These are phyloP conservation scores for Penicillium herquei DNA, from an alignment of 495 filamentous ascomycete species.

Conservation along the genomic window DNA sequence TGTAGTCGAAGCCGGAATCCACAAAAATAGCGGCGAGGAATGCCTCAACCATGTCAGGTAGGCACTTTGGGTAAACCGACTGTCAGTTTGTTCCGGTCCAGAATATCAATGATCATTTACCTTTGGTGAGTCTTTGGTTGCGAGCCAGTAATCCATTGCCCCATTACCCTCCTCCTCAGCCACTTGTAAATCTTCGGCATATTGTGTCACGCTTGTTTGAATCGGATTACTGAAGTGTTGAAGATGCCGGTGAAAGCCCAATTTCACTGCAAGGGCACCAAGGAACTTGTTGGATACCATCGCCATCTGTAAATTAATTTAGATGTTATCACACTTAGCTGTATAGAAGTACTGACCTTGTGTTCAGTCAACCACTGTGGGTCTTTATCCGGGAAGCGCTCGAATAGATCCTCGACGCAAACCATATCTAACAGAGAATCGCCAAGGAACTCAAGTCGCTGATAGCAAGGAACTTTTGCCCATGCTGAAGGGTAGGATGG, in stretches of 20 bases:
- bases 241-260: conserved; percentile 76
- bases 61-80: conserved; percentile 45
- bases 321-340: not conserved
- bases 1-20: conserved; percentile 80
- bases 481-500: conserved; percentile 72
- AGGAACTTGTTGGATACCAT: conserved; percentile 98
- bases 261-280: conserved; percentile 71
- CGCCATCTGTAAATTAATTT: conserved; percentile 62
- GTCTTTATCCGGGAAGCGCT: conserved; percentile 71
- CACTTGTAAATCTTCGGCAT: conserved; percentile 63
- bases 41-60: conserved; percentile 86
- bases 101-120: conserved; percentile 21
- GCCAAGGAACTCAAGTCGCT: conserved; percentile 90
- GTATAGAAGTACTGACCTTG: conserved; percentile 51
- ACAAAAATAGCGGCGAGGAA: conserved; percentile 91
- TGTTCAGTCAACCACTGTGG: conserved; percentile 99
- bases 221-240: conserved; percentile 57
- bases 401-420: conserved; percentile 77
- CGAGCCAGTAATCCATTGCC: conserved; percentile 78
- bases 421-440: conserved; percentile 89
- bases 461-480: conserved; percentile 82
- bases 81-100: not conserved
- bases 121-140: conserved; percentile 71
- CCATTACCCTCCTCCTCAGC: conserved; percentile 51
- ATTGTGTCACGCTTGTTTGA: conserved; percentile 63